A percentile compares a stretch with the other conserved stretches of the same genome.
phyloP scores from a whole-genome alignment of 2,329 filamentous ascomycete genomes.

The Pyrenophora seminiperda region DNA sequence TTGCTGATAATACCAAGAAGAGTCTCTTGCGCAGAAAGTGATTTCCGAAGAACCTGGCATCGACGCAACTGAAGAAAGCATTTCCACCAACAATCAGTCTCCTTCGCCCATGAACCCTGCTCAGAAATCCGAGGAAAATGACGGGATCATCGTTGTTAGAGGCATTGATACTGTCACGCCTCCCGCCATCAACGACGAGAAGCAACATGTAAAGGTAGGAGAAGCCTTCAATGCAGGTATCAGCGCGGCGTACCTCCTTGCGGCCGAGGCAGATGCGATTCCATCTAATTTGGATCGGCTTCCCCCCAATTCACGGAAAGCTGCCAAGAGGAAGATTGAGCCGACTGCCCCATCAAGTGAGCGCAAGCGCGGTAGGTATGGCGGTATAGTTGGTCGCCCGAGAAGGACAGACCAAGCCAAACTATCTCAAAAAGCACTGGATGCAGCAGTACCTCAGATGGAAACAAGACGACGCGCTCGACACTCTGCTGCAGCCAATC shows the following conservation, averaged over 20 bases:
- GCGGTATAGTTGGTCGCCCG: slow-evolving; percentile 22
- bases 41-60: not conserved
- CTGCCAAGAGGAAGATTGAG: slow-evolving; percentile 29
- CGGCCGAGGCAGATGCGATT: slow-evolving; percentile 27
- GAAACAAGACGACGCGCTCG: slow-evolving; percentile 22
- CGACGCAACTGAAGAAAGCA: not conserved
- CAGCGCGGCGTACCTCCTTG: slow-evolving; percentile 15
- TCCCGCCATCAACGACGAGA: not conserved
- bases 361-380: slow-evolving; percentile 20
- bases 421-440: not conserved
- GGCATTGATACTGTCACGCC: not conserved
- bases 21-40: not conserved
- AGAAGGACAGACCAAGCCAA: slow-evolving; percentile 15
- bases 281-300: slow-evolving; percentile 28
- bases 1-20: not conserved
- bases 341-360: slow-evolving; percentile 2
- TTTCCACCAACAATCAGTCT: not conserved
- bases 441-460: slow-evolving; percentile 3
- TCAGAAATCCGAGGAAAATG: not conserved
- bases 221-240: not conserved
- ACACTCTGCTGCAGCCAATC: slow-evolving; percentile 9
- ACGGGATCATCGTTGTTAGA: not conserved
- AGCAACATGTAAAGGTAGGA: not conserved
- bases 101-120: not conserved
- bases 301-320: slow-evolving; percentile 16